Evolutionary conservation across 345 rosid genomes (phyloP).

Genomic region (Barbarea vulgaris): DNA sequence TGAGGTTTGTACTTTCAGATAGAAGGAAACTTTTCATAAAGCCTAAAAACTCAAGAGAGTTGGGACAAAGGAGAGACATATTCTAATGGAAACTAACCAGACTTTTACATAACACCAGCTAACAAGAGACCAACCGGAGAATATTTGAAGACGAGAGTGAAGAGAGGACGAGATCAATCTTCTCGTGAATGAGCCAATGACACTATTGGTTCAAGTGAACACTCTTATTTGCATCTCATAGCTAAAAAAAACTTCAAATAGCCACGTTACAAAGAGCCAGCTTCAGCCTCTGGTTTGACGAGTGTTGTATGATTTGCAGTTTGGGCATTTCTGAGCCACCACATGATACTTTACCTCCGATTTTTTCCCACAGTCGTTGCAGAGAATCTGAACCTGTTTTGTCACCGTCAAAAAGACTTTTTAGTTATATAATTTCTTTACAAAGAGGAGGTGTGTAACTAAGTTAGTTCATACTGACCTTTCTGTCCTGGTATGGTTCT

Average conservation of each 20-base stretch:
- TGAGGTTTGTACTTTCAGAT: too few species aligned
- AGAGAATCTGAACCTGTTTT: slow-evolving; percentile 76
- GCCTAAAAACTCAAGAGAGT: not conserved
- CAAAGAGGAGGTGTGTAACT: not conserved
- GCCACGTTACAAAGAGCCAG: not conserved
- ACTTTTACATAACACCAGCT: slow-evolving; percentile 4
- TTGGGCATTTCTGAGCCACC: slow-evolving; percentile 74
- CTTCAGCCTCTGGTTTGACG: slow-evolving; percentile 60
- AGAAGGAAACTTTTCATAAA: not conserved
- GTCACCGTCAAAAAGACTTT: not conserved
- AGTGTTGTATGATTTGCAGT: slow-evolving; percentile 88
- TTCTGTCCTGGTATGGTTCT: slow-evolving; percentile 59
- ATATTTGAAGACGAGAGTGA: not conserved
- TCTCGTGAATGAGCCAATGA: not conserved
- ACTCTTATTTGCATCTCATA: slow-evolving; percentile 2
- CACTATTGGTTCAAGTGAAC: slow-evolving; percentile 13
- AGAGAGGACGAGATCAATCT: not conserved
- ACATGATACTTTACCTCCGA: slow-evolving; percentile 69
- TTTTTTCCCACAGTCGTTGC: slow-evolving; percentile 76
- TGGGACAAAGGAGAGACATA: slow-evolving; percentile 6
- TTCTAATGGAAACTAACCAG: not conserved
- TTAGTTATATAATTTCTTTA: not conserved
- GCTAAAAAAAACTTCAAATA: not conserved
- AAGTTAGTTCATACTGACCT: slow-evolving; percentile 41
- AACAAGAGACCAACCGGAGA: not conserved